Base-by-base conservation (phyloP, 2,329 filamentous ascomycete species). In the Aureobasidium sp. region DNA sequence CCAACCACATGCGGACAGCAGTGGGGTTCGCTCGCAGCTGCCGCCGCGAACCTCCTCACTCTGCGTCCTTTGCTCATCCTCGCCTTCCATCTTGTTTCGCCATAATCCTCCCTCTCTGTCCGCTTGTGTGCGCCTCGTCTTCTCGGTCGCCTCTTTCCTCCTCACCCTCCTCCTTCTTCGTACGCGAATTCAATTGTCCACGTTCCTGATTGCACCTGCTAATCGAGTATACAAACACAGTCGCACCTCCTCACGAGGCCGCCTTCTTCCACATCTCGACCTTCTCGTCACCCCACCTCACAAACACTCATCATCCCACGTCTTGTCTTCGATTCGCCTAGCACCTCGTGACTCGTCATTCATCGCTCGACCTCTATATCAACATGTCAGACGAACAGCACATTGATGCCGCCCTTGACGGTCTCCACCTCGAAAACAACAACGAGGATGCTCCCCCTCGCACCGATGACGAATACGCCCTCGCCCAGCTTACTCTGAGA, bases 381-480 rank as follows among this genome's bases (percentile, higher is more conserved):
- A 75, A 63, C 69, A 77, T 77, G 75, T 77, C 75, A 66, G 76
- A 76, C 66, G 75, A 77, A 39, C 60, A 62, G 53, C 65, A 63
- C 39, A 69, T 71, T 65, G 68, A 66, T 66, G 72, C 73, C 60
- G 67, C 79, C 65, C 68, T 72, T 68, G 76, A 79, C 55, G 73
- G 74, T 65, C 73, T 80, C 64, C 73, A 75, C 63, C 51, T 55
- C 26, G 51, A 55, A 32, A 37, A 37, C 32, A 70, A 76, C 51
- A 74, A 77, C 66, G 87, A 85, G 55, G 89, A 94, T 69, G 89
- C 89, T 68, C 90, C 93, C 64, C 93, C 91, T 71, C 94, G 93
- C 80, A 96, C 93, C 63, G 94, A 99, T 70, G 92, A 97, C 75
- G 94, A 99, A 77, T 99, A 99, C 74, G 92, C 91, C 57, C 86